phyloP scores from a whole-genome alignment of 257 asterid genomes.

The Perilla frutescens region DNA sequence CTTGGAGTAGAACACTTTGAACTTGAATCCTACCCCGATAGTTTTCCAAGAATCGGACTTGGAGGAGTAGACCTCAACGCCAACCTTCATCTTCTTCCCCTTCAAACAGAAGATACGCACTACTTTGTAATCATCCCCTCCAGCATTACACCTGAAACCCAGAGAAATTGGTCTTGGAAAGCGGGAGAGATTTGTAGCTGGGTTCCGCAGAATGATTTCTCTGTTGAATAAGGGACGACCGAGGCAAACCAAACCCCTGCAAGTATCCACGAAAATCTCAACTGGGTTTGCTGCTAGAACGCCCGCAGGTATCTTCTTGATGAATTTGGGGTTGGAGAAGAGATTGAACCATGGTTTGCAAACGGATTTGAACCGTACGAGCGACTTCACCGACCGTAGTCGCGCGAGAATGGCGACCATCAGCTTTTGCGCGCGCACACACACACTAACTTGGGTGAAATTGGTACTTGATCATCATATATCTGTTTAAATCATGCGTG shows the following conservation, averaged over 20 bases:
- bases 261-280: background rate
- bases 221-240: background rate
- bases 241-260: conserved; percentile 15
- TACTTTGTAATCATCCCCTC: conserved; percentile 26
- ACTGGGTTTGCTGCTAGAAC: background rate
- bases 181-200: conserved; percentile 3
- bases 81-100: background rate
- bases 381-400: conserved; percentile 31
- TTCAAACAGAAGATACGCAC: conserved; percentile 18
- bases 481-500: too few species aligned
- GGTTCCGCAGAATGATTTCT: conserved; percentile 26
- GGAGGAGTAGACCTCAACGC: conserved; percentile 24
- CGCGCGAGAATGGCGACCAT: conserved; percentile 27
- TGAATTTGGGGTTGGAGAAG: background rate
- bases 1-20: background rate
- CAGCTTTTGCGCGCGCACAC: too few species aligned
- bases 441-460: too few species aligned
- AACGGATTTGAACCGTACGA: conserved; percentile 8
- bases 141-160: conserved; percentile 17
- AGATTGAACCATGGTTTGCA: conserved; percentile 33
- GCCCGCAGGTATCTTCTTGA: background rate
- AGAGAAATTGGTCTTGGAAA: background rate
- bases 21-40: conserved; percentile 4
- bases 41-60: conserved; percentile 14
- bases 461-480: too few species aligned